Base-by-base conservation (phyloP, 2,329 filamentous ascomycete genomes). In the Phialophora macrospora region DNA sequence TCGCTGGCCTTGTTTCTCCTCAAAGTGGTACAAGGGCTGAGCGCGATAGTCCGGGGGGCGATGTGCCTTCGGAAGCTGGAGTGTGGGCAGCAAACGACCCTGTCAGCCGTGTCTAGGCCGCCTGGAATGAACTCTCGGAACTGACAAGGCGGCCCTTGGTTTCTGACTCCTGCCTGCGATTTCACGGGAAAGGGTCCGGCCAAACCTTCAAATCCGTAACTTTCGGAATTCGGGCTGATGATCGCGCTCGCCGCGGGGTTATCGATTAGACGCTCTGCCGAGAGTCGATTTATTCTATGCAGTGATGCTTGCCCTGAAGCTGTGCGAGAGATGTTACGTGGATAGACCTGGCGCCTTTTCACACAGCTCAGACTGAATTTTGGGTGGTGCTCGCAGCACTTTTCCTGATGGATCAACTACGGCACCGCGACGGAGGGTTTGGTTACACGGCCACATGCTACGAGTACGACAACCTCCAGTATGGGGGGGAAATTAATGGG, bases 11-110 rank as follows among this genome's bases (percentile, higher is more conserved):
- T 49, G 56, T 28, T 34, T 20, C 24, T 60, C 28, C 6, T 28
- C 28, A 4, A 41, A 17, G 56, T 22, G 44, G 28, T 26, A 48
- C 46, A 38, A 2, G 6, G 1, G 8, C 8, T 2, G 30, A 30
- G 30, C 8, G 58, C 17, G 41, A 32, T 60, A 48, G 51, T 60
- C 58, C 30, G 58, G 58, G 57, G 57, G 34, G 12, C 14, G 44
- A 30, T 46, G 44, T 41, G 26, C 28, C n/a, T 44, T 22, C 32
- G 32, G 41, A 51, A 60, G 17, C 57, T 60, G 44, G 46, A 28
- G 38, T 24, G 48, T 22, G 20, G 12, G 48, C 17, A 51, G 48
- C 48, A 51, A 44, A n/a, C n/a, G 38, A 44, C 38, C 38, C 17
- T 44, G 38, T 44, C 38, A 44, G 38, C 38, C 17, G 38, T 44